A percentile compares a stretch with the other conserved stretches of the same genome.
These are phyloP conservation scores for Emericellopsis terricola DNA, from an alignment of 495 filamentous ascomycete species.

Conservation along the genomic window DNA sequence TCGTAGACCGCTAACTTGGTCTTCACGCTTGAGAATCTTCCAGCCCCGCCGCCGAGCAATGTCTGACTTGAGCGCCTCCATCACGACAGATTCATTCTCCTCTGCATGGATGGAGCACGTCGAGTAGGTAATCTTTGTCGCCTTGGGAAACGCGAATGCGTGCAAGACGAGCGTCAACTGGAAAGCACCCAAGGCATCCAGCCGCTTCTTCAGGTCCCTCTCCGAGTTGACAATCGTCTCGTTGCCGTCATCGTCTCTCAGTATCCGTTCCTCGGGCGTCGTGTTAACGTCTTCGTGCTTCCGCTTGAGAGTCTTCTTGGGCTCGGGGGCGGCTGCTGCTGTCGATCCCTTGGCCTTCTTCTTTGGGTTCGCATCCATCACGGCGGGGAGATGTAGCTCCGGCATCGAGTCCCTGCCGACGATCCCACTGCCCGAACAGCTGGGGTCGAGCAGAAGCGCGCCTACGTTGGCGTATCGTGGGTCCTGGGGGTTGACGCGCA, in stretches of 20 bases:
- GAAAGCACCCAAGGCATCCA: slow-evolving; percentile 55
- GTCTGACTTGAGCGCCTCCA: slow-evolving; percentile 43
- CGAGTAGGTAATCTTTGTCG: slow-evolving; percentile 64
- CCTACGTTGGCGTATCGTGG: slow-evolving; percentile 39
- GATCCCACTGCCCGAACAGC: slow-evolving; percentile 88
- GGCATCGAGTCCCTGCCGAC: slow-evolving; percentile 67
- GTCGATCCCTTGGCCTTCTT: slow-evolving; percentile 2
- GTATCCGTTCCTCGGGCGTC: slow-evolving; percentile 10
- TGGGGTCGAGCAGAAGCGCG: slow-evolving; percentile 73
- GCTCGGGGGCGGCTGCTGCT: slow-evolving; percentile 28
- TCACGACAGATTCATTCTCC: slow-evolving; percentile 80
- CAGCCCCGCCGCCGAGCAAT: slow-evolving; percentile 54
- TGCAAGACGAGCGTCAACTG: slow-evolving; percentile 64
- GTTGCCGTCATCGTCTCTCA: slow-evolving; percentile 31
- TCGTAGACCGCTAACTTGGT: slow-evolving; percentile 52
- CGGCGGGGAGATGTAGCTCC: slow-evolving; percentile 32
- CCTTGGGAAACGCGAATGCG: slow-evolving; percentile 67
- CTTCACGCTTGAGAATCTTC: slow-evolving; percentile 47
- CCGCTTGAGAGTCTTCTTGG: slow-evolving; percentile 13
- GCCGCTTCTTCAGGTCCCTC: slow-evolving; percentile 30
- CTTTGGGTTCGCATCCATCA: slow-evolving; percentile 15
- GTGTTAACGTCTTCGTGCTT: slow-evolving; percentile 17
- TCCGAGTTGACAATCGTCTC: slow-evolving; percentile 23
- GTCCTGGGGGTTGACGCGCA: slow-evolving; percentile 43
- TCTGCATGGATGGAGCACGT: slow-evolving; percentile 76